These are phyloP conservation scores for Prunus dulcis DNA, from an alignment of 306 rosid genomes.

Conservation along the genomic window DNA sequence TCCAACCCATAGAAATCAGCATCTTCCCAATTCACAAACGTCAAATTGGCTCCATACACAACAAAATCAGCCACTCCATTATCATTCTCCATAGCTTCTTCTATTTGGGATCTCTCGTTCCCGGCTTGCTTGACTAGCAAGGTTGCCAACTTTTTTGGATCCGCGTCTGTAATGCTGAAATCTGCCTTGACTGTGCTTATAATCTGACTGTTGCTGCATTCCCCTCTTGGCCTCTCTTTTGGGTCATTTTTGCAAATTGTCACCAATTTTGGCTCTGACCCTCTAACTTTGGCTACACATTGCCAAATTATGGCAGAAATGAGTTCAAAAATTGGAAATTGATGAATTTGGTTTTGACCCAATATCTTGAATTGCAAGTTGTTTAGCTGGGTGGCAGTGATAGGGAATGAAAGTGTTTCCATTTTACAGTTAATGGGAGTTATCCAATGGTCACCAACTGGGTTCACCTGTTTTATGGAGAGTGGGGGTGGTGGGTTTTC, in stretches of 20 bases:
- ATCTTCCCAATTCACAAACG: constrained; percentile 68
- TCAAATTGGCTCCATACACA: constrained; percentile 81
- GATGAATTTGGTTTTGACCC: constrained; percentile 15
- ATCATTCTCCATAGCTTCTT: constrained; percentile 41
- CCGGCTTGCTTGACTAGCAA: constrained; percentile 36
- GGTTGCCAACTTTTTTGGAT: constrained; percentile 42
- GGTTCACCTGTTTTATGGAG: constrained; percentile 43
- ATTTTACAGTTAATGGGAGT: constrained; percentile 50
- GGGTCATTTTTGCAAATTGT: constrained; percentile 47
- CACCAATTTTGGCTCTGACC: constrained; percentile 47
- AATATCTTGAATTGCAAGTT: neutral
- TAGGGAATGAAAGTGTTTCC: constrained; percentile 58
- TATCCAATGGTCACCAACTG: constrained; percentile 87
- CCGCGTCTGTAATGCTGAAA: constrained; percentile 26
- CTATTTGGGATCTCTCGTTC: constrained; percentile 45
- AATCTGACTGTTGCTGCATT: constrained; percentile 43
- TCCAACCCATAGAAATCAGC: constrained; percentile 44
- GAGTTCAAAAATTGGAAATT: constrained; percentile 57
- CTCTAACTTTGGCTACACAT: constrained; percentile 47
- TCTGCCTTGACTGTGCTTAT: constrained; percentile 53
- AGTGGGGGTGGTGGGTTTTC: constrained; percentile 21
- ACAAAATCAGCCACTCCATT: constrained; percentile 55
- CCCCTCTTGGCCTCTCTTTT: constrained; percentile 7
- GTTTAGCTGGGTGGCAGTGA: constrained; percentile 42
- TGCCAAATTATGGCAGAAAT: constrained; percentile 68